phyloP scores from a whole-genome alignment of 169 alveolate genomes.

The Cystoisospora suis region DNA sequence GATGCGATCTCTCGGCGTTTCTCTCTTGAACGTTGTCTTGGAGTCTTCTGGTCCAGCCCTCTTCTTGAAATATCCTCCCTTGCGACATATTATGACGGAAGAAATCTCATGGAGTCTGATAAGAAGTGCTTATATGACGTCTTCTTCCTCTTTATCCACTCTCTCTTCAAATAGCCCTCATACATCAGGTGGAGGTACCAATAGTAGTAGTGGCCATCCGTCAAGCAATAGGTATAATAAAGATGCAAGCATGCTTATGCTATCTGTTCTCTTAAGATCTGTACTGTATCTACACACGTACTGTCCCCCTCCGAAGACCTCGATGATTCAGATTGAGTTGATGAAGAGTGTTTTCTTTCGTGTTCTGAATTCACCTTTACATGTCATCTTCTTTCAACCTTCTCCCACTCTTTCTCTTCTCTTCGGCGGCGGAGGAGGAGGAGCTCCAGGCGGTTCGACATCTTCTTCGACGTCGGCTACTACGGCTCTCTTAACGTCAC shows the following conservation, averaged over 20 bases:
- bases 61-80: not conserved
- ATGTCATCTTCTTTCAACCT: not conserved
- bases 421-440: too few species aligned
- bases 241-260: not conserved
- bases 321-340: not conserved
- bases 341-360: not conserved
- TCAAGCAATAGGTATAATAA: not conserved
- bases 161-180: not conserved
- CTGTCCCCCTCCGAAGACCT: not conserved
- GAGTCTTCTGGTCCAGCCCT: conserved; percentile 64
- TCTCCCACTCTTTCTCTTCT: too few species aligned
- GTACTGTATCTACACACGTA: not conserved
- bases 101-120: not conserved
- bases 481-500: too few species aligned
- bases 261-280: not conserved
- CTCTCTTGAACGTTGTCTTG: conserved; percentile 64
- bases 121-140: not conserved
- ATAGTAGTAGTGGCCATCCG: not conserved
- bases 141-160: not conserved
- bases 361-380: not conserved
- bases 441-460: too few species aligned
- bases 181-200: not conserved
- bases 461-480: too few species aligned
- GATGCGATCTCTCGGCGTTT: conserved; percentile 65
- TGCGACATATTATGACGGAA: conserved; percentile 9